Conservation (phyloP, 2,329 filamentous ascomycete genomes). For the Cercospora beticola region DNA sequence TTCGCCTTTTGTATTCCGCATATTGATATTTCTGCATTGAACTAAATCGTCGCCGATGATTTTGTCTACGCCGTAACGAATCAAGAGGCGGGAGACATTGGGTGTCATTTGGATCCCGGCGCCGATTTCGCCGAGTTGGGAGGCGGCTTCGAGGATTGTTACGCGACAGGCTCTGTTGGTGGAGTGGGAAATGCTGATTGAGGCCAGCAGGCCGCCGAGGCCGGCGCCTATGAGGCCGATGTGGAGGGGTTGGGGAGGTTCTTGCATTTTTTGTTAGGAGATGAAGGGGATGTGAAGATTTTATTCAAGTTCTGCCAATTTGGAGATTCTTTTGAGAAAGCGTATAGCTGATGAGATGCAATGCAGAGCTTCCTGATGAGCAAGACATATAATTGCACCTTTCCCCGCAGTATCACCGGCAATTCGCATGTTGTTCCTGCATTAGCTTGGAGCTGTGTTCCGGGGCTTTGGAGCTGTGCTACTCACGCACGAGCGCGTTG, state of each 20-base stretch:
- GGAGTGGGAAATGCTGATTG: conserved; percentile 39
- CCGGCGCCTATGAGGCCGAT: conserved; percentile 37
- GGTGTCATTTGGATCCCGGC: conserved; percentile 31
- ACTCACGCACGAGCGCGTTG: too few relatives aligned
- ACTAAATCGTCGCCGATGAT: conserved; percentile 47
- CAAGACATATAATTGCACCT: neutral
- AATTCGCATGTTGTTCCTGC: neutral
- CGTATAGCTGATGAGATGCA: neutral
- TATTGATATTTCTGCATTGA: conserved; percentile 41
- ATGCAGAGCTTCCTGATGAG: neutral
- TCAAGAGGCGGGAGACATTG: conserved; percentile 42
- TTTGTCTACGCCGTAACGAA: conserved; percentile 41
- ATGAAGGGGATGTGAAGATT: neutral
- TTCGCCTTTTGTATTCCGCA: conserved; percentile 42
- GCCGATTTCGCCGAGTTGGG: conserved; percentile 40
- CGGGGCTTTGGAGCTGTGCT: neutral
- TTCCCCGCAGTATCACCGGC: neutral
- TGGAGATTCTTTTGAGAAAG: neutral
- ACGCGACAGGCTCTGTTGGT: too few relatives aligned
- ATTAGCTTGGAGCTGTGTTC: neutral
- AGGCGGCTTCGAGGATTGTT: conserved; percentile 42
- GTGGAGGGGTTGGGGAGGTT: conserved; percentile 5
- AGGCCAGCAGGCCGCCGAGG: conserved; percentile 43
- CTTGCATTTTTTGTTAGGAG: neutral
- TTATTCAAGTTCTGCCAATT: neutral